These are phyloP conservation scores for Auricularia cornea DNA, from an alignment of 768 basidiomycete genomes.

Conservation along the genomic window DNA sequence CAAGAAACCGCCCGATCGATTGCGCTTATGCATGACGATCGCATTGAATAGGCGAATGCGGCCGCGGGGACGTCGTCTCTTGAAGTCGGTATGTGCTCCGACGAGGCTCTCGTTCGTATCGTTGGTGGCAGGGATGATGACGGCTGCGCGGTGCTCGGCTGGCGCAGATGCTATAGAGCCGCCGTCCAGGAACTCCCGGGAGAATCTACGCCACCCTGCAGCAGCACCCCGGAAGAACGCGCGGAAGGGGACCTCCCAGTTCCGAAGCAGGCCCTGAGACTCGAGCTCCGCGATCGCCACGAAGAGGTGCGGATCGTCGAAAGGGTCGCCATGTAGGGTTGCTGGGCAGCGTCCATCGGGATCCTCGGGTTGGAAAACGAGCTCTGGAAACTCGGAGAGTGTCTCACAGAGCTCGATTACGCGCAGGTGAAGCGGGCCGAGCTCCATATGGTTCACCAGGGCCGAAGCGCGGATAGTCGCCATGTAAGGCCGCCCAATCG, in stretches of 20 bases:
- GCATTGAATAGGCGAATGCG: no score
- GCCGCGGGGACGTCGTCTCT: no score
- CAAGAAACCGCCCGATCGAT: no score
- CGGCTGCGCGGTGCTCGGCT: neutral
- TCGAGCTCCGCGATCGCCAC: neutral
- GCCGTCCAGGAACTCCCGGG: neutral
- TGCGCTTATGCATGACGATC: no score
- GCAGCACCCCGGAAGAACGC: neutral
- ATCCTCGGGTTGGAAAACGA: neutral
- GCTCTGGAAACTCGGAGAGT: neutral
- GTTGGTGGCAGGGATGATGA: no score
- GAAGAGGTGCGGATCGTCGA: neutral
- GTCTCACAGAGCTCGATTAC: slow-evolving; percentile 5
- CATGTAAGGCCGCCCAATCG: slow-evolving; percentile 21
- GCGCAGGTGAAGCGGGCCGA: slow-evolving; percentile 14
- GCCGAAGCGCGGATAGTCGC: slow-evolving; percentile 10
- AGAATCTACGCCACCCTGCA: neutral
- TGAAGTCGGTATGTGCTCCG: no score
- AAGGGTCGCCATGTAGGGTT: neutral
- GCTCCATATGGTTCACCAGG: slow-evolving; percentile 16
- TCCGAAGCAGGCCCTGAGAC: neutral
- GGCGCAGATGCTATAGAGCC: neutral
- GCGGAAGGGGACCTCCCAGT: neutral
- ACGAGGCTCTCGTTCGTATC: no score
- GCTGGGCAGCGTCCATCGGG: neutral